These are phyloP conservation scores for Barnettozyma sp. DNA, from an alignment of 805 yeast genomes.

Conservation along the genomic window DNA sequence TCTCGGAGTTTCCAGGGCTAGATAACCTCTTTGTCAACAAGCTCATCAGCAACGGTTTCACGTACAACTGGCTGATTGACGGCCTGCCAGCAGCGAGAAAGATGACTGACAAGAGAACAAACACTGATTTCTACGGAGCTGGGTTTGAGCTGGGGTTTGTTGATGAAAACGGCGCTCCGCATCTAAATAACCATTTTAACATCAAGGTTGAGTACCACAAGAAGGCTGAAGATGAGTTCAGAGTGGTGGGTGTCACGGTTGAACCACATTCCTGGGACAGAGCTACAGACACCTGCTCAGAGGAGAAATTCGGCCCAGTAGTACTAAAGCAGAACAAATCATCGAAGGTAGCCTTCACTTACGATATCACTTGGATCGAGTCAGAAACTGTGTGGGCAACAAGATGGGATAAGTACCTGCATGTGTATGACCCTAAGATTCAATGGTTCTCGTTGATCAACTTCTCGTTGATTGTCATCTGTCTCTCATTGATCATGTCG, in stretches of 20 bases:
- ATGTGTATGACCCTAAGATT: conserved; percentile 84
- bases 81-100: conserved; percentile 86
- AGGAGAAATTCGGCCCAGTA: conserved; percentile 34
- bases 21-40: conserved; percentile 74
- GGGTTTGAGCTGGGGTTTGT: conserved; percentile 78
- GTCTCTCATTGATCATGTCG: conserved; percentile 69
- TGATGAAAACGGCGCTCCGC: conserved; percentile 49
- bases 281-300: conserved; percentile 30
- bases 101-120: conserved; percentile 49
- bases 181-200: conserved; percentile 75
- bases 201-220: conserved; percentile 77
- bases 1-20: conserved; percentile 45
- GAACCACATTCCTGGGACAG: conserved; percentile 55
- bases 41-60: conserved; percentile 74
- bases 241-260: conserved; percentile 89
- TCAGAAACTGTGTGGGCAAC: conserved; percentile 91
- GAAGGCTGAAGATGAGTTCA: conserved; percentile 55
- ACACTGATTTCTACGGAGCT: conserved; percentile 60
- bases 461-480: conserved; percentile 73
- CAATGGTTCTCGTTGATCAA: conserved; percentile 94
- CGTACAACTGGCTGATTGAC: conserved; percentile 89
- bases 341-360: conserved; percentile 68
- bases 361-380: conserved; percentile 66
- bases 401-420: conserved; percentile 95
- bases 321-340: conserved; percentile 42